Percentiles rank a stretch among this genome's conserved stretches.
Conservation (phyloP, 2,329 filamentous ascomycete species). For the Trichoderma arundinaceum region DNA sequence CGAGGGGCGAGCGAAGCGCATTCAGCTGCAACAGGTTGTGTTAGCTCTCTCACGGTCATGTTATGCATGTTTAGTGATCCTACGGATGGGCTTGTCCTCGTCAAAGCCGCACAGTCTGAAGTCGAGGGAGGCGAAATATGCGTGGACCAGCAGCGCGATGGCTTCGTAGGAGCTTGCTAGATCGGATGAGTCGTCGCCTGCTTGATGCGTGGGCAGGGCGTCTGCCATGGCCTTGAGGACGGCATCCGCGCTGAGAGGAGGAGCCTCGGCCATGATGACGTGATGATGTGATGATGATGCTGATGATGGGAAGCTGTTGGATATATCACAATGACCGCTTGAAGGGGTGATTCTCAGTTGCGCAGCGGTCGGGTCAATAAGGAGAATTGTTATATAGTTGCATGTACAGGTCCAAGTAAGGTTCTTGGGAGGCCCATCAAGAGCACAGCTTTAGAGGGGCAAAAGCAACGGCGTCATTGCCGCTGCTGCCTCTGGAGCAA, state of each 20-base stretch:
- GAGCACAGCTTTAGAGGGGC: not conserved
- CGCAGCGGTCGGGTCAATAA: too few species aligned
- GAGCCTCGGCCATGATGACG: conserved; percentile 8
- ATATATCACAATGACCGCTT: too few species aligned
- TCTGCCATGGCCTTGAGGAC: conserved; percentile 64
- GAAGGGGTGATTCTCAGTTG: too few species aligned
- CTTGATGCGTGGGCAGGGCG: conserved; percentile 60
- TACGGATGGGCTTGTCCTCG: conserved; percentile 78
- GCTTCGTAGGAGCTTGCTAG: conserved; percentile 79
- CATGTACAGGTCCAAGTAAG: too few species aligned
- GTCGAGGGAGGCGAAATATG: conserved; percentile 77
- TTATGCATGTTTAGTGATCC: conserved; percentile 31
- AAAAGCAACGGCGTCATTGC: conserved; percentile 17
- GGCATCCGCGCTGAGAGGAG: conserved; percentile 41
- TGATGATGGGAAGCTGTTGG: not conserved
- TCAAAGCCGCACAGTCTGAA: conserved; percentile 84
- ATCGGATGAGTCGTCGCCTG: conserved; percentile 62
- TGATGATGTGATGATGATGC: not conserved
- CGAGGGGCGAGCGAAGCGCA: conserved; percentile 63
- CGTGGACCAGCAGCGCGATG: conserved; percentile 81
- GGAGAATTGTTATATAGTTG: too few species aligned
- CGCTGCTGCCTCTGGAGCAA: conserved; percentile 13
- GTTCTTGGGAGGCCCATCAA: too few species aligned
- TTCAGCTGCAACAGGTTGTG: conserved; percentile 42
- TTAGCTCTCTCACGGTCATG: conserved; percentile 20